phyloP scores from a whole-genome alignment of 805 yeast species.

The Myxozyma lipomycoides region DNA sequence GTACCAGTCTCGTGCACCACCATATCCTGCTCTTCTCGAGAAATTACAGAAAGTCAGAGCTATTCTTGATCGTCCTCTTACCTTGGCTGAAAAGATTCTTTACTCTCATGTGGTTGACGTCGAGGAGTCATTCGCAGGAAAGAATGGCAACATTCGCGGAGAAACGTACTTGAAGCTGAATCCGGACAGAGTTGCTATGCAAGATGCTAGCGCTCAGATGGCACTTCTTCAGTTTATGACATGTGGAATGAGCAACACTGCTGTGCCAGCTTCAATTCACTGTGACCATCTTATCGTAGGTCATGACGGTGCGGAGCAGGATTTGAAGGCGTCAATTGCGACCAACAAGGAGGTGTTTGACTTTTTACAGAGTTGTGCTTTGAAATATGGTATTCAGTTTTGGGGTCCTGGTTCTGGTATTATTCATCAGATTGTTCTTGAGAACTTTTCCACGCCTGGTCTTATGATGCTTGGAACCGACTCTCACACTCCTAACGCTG shows the following conservation, averaged over 20 bases:
- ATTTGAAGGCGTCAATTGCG: constrained; percentile 79
- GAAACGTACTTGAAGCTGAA: constrained; percentile 85
- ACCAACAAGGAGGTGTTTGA: constrained; percentile 92
- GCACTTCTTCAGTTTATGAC: constrained; percentile 95
- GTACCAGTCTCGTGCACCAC: constrained; percentile 73
- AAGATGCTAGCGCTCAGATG: constrained; percentile 99
- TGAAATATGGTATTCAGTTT: constrained; percentile 94
- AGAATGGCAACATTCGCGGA: constrained; percentile 53
- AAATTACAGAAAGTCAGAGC: constrained; percentile 61
- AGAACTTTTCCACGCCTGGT: constrained; percentile 97
- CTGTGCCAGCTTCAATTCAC: constrained; percentile 93
- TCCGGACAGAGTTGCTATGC: constrained; percentile 98
- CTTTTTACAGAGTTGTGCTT: constrained; percentile 83
- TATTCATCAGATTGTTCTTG: constrained; percentile 93
- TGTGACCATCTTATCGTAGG: constrained; percentile 98
- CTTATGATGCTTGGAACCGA: constrained; percentile 94
- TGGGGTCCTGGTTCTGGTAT: constrained; percentile 99
- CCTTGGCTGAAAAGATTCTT: constrained; percentile 91
- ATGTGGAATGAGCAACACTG: constrained; percentile 85
- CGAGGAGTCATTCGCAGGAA: constrained; percentile 47
- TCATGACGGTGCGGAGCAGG: constrained; percentile 82
- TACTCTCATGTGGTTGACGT: constrained; percentile 95
- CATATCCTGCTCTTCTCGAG: constrained; percentile 42
- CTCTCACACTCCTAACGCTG: constrained; percentile 97
- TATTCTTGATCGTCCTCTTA: constrained; percentile 72